phyloP scores from a whole-genome alignment of 2,329 filamentous ascomycete species.

The Fonsecaea multimorphosa region DNA sequence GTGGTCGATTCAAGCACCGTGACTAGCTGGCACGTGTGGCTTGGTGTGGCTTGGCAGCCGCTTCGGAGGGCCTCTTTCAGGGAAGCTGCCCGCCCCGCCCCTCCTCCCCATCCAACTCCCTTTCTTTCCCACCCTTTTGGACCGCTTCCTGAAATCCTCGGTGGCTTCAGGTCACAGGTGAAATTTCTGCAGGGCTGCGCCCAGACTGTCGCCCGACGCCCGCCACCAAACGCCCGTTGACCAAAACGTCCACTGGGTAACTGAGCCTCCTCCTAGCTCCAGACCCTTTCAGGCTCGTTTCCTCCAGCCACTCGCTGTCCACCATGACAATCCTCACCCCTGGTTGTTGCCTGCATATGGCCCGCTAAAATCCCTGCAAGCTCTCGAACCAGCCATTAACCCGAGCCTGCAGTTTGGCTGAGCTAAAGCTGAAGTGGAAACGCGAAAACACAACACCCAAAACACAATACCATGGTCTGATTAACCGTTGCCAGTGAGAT shows the following conservation, averaged over 20 bases:
- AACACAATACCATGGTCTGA: constrained; percentile 1
- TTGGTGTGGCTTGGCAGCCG: neutral
- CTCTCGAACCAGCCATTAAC: neutral
- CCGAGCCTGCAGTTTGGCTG: constrained; percentile 9
- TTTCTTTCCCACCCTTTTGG: neutral
- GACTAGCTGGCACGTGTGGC: constrained; percentile 16
- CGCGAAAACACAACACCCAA: neutral
- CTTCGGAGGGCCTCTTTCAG: neutral
- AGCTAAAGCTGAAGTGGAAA: too few relatives aligned
- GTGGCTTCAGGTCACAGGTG: neutral
- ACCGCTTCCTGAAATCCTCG: too few relatives aligned
- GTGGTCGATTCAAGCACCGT: constrained; percentile 11
- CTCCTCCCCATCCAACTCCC: neutral
- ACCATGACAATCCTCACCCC: neutral
- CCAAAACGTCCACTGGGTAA: neutral
- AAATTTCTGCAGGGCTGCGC: neutral
- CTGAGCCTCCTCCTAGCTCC: constrained; percentile 10
- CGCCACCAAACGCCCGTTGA: neutral
- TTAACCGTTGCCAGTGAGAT: constrained; percentile 1
- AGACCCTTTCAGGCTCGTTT: constrained; percentile 1
- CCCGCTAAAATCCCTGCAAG: neutral
- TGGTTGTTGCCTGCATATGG: constrained; percentile 12
- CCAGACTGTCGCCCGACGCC: neutral
- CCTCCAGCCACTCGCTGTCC: neutral
- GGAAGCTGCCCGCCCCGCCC: constrained; percentile 6